A percentile compares a stretch with the other conserved stretches of the same genome.
phyloP scores from a whole-genome alignment of 2,329 filamentous ascomycete genomes.

The Fulvia fulva region DNA sequence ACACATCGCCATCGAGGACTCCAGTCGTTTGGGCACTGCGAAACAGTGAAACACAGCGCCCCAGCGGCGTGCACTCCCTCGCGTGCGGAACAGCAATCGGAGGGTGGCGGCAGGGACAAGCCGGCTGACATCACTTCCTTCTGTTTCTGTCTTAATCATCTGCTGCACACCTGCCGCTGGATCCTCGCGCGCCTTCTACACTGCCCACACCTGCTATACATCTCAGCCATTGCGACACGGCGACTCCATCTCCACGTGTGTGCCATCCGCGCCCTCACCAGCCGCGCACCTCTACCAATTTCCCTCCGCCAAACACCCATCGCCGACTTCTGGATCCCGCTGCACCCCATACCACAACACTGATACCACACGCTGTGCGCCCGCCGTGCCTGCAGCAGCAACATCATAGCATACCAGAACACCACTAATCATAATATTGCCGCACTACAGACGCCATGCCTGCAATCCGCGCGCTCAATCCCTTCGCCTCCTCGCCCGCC shows the following conservation, averaged over 20 bases:
- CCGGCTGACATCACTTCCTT: constrained; percentile 1
- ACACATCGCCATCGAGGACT: not conserved
- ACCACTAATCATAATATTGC: constrained; percentile 29
- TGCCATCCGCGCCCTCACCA: not conserved
- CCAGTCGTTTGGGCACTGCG: too few species aligned
- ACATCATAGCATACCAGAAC: constrained; percentile 9
- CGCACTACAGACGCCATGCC: constrained; percentile 52
- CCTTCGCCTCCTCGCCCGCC: constrained; percentile 53
- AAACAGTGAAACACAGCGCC: not conserved
- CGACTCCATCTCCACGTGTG: not conserved
- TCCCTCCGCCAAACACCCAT: not conserved
- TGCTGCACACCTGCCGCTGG: not conserved
- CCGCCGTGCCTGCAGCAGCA: not conserved
- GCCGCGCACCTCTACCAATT: not conserved
- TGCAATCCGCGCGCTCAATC: constrained; percentile 55
- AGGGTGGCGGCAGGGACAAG: not conserved
- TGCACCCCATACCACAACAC: constrained; percentile 7
- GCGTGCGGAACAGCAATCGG: not conserved
- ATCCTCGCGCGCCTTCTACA: not conserved
- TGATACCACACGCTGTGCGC: not conserved
- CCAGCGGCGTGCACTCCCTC: not conserved
- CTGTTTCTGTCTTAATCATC: not conserved
- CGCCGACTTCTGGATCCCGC: not conserved
- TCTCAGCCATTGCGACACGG: not conserved
- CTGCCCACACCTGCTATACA: not conserved